Evolutionary conservation across 345 rosid species (phyloP).

Genomic region (Lagerstroemia speciosa): DNA sequence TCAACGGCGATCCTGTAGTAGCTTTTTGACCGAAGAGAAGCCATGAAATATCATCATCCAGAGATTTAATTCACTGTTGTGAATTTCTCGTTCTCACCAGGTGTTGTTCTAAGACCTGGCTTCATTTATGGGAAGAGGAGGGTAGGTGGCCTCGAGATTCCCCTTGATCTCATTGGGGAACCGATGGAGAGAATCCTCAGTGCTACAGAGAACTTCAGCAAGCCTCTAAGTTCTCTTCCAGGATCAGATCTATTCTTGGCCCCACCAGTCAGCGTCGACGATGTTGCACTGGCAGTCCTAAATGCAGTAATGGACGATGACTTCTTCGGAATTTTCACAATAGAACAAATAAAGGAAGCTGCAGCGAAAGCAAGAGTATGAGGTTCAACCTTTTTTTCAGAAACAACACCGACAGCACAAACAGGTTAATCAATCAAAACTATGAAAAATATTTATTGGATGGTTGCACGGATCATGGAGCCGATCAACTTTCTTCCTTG

Average conservation of each 20-base stretch:
- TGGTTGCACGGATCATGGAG: neutral
- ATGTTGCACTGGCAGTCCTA: conserved; percentile 62
- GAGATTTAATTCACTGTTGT: neutral
- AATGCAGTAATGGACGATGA: conserved; percentile 68
- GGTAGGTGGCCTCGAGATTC: conserved; percentile 67
- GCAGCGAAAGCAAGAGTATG: conserved; percentile 56
- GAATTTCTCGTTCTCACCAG: conserved; percentile 22
- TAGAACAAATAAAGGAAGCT: conserved; percentile 91
- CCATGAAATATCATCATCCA: neutral
- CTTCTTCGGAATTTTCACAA: conserved; percentile 74
- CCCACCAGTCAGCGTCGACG: conserved; percentile 74
- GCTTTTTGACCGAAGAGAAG: neutral
- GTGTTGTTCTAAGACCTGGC: conserved; percentile 80
- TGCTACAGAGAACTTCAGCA: conserved; percentile 48
- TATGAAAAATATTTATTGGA: neutral
- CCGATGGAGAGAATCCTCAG: conserved; percentile 54
- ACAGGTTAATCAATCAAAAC: neutral
- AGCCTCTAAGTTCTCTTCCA: conserved; percentile 61
- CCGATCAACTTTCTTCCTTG: no score
- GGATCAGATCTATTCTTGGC: conserved; percentile 76
- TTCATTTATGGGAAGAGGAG: conserved; percentile 75
- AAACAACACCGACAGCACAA: neutral
- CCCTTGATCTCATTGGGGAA: conserved; percentile 70
- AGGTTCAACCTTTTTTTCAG: conserved; percentile 1
- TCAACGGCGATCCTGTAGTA: neutral